These are phyloP conservation scores for Tillandsia fasciculata DNA, from an alignment of 176 grass and related monocot genomes.

Conservation along the genomic window DNA sequence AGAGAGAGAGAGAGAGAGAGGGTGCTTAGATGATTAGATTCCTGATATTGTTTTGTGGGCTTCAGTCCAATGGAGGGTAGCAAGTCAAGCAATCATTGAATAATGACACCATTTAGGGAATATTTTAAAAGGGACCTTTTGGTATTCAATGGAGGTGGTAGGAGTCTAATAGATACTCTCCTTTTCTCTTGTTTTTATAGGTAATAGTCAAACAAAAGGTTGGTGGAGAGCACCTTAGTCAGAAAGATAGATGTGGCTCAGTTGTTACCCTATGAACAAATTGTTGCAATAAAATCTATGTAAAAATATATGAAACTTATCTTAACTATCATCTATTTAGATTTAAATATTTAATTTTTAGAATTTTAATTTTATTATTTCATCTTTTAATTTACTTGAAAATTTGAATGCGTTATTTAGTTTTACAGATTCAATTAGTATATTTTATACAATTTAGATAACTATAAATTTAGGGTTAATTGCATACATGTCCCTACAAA, in stretches of 20 bases:
- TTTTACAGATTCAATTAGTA: no score
- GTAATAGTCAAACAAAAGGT: neutral
- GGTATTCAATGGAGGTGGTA: conserved; percentile 3
- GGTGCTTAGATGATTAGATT: neutral
- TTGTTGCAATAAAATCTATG: conserved; percentile 15
- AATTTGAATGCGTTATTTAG: no score
- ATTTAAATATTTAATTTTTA: neutral
- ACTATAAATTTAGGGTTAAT: no score
- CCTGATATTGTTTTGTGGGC: conserved; percentile 8
- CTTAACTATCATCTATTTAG: neutral
- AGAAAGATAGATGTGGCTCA: conserved; percentile 15
- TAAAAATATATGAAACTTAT: neutral
- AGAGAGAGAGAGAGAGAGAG: neutral
- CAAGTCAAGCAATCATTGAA: conserved; percentile 21
- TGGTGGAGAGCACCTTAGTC: conserved; percentile 18
- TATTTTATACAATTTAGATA: no score
- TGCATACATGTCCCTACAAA: no score
- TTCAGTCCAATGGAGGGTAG: conserved; percentile 20
- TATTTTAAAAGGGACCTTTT: conserved; percentile 10
- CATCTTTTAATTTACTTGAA: no score
- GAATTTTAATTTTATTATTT: neutral
- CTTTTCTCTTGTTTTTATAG: neutral
- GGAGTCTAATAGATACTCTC: conserved; percentile 14
- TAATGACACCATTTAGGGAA: conserved; percentile 10
- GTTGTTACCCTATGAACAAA: conserved; percentile 13